Conservation (phyloP, 768 basidiomycete genomes). For the Podaxis sp. region DNA sequence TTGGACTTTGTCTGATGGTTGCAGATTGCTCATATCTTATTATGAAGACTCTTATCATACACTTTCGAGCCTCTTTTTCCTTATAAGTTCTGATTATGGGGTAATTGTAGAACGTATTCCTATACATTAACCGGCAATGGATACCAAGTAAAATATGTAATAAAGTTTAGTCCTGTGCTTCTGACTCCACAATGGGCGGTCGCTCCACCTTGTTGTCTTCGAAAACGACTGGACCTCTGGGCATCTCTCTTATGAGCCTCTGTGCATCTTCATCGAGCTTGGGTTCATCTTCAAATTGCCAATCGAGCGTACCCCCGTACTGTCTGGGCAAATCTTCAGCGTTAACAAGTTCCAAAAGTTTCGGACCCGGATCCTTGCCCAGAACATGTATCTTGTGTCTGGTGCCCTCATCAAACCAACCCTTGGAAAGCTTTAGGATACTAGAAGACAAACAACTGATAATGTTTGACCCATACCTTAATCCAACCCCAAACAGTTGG, state of each 20-base stretch:
- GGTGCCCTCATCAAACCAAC: constrained; percentile 81
- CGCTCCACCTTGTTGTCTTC: constrained; percentile 38
- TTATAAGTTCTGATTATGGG: neutral
- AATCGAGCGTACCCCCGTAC: constrained; percentile 77
- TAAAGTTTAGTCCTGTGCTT: constrained; percentile 5
- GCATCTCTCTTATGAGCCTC: constrained; percentile 47
- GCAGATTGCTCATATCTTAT: neutral
- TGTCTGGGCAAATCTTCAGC: constrained; percentile 53
- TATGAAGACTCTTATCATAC: neutral
- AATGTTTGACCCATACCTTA: constrained; percentile 43
- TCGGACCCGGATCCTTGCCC: constrained; percentile 54
- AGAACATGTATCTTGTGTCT: constrained; percentile 77
- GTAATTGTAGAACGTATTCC: constrained; percentile 10
- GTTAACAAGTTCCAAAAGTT: constrained; percentile 49
- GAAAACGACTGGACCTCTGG: constrained; percentile 55
- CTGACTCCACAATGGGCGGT: constrained; percentile 20
- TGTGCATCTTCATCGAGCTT: constrained; percentile 56
- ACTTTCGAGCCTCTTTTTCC: neutral
- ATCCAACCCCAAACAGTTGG: constrained; percentile 84
- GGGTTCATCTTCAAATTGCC: constrained; percentile 69
- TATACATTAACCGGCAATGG: neutral
- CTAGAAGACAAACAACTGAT: neutral
- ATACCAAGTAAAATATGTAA: constrained; percentile 10
- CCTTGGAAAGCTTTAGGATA: constrained; percentile 32
- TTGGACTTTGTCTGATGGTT: constrained; percentile 18